Percentiles rank a stretch among this genome's conserved stretches.
phyloP scores from a whole-genome alignment of 495 filamentous ascomycete species.

The Aspergillus panamensis region DNA sequence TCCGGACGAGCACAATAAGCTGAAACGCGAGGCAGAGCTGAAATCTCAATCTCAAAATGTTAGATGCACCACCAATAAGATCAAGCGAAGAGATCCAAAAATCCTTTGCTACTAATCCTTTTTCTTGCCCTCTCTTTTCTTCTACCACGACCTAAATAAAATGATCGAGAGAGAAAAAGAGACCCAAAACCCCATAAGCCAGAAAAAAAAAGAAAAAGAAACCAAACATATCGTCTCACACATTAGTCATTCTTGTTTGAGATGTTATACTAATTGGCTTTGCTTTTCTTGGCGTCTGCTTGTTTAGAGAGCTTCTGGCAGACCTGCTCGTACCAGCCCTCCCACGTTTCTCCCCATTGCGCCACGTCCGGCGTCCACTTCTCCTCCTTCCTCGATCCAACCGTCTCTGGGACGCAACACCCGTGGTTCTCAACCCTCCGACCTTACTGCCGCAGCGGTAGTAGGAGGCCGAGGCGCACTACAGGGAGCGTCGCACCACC shows the following conservation, averaged over 20 bases:
- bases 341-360: slow-evolving; percentile 38
- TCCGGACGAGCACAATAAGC: slow-evolving; percentile 85
- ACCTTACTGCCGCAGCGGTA: slow-evolving; percentile 1
- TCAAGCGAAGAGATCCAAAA: background rate
- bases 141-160: too few species aligned
- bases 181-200: slow-evolving; percentile 24
- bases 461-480: slow-evolving; percentile 12
- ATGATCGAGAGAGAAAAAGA: slow-evolving; percentile 9
- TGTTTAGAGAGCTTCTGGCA: slow-evolving; percentile 37
- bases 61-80: slow-evolving; percentile 21
- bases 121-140: too few species aligned
- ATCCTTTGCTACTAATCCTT: too few species aligned
- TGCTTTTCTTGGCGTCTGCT: slow-evolving; percentile 18
- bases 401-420: background rate
- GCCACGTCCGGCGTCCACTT: slow-evolving; percentile 30
- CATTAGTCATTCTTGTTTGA: slow-evolving; percentile 16
- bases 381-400: slow-evolving; percentile 9
- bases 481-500: slow-evolving; percentile 14
- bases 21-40: slow-evolving; percentile 87
- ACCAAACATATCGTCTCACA: slow-evolving; percentile 9
- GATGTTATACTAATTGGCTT: slow-evolving; percentile 35
- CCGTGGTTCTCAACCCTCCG: slow-evolving; percentile 12
- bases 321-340: slow-evolving; percentile 29
- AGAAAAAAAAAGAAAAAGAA: too few species aligned
- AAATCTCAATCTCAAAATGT: slow-evolving; percentile 39